Base-by-base conservation (phyloP, 2,329 filamentous ascomycete genomes). In the Talaromyces sp. region DNA sequence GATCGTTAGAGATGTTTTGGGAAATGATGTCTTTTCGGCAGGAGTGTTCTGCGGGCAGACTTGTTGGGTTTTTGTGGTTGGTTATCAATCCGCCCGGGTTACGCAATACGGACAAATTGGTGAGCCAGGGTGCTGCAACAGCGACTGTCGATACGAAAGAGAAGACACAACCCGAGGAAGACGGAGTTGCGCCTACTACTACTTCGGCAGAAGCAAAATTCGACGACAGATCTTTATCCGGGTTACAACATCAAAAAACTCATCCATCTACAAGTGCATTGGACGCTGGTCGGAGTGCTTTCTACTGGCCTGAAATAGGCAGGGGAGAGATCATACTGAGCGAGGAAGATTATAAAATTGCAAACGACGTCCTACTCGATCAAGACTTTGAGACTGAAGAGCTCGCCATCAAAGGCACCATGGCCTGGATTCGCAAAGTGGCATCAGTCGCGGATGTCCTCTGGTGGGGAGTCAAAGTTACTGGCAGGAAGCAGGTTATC, bases 1-100 rank as follows among this genome's bases (percentile, higher is more conserved):
- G 85, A 74, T 90, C 88, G 0, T 80, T 99, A 47, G 91, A 93
- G n/a, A 89, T 93, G 70, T 99, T 99, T 73, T 99, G 95, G 95
- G 95, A 99, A 68, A 90, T 96, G 85, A 98, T 99, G 94, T 90
- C 93, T 0, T 98, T 91, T 74, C 85, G 95, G 64, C 95, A 98
- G 75, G 95, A 99, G 74, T 99, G 95, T 73, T 97, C 93, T 0
- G 92, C 93, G 39, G 96, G 95, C 0, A 85, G 93, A 19, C 84
- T 97, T 73, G 96, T 97, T 0, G 96, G 96, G 0, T 99, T 99
- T 70, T 84, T 98, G 31, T 99, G 96, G 94, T 81, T 97, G 31
- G 89, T 97, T 0, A 90, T 97, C 56, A 85, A 83, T 69, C 89
- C 92, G 39, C 84, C 87, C 0, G 76, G 80, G 6, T 66, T 78